phyloP scores from a whole-genome alignment of 2,329 filamentous ascomycete species.

The Gnomoniopsis sp. region DNA sequence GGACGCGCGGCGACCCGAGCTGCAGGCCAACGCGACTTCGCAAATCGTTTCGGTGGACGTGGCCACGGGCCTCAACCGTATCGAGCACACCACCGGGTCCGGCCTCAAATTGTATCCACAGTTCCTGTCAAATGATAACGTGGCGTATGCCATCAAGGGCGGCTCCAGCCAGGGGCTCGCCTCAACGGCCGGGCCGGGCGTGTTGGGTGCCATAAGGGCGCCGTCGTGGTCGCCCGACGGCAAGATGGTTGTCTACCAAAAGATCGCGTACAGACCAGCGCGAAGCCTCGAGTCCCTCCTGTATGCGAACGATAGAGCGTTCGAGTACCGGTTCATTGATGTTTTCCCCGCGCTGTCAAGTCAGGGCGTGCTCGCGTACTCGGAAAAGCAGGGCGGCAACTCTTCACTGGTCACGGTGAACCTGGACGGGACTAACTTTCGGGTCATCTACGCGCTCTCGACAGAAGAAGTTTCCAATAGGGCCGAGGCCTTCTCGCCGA shows the following conservation, averaged over 20 bases:
- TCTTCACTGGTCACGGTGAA: conserved; percentile 32
- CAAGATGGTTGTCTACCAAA: conserved; percentile 22
- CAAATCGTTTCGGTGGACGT: conserved; percentile 36
- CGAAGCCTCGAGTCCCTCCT: conserved; percentile 17
- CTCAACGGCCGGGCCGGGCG: conserved; percentile 20
- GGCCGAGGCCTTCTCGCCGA: neutral
- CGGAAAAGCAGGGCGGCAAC: conserved; percentile 37
- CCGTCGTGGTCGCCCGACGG: conserved; percentile 33
- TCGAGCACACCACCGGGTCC: conserved; percentile 25
- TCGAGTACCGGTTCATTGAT: conserved; percentile 40
- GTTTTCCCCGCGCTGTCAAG: conserved; percentile 33
- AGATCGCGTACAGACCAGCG: conserved; percentile 20
- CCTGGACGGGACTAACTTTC: conserved; percentile 23
- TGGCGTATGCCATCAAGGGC: conserved; percentile 27
- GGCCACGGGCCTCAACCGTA: conserved; percentile 31
- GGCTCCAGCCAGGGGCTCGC: conserved; percentile 19
- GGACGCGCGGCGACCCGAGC: conserved; percentile 28
- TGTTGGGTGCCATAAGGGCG: neutral
- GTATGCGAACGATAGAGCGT: conserved; percentile 35
- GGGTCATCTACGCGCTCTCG: neutral
- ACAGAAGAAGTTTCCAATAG: neutral
- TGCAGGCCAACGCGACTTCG: conserved; percentile 23
- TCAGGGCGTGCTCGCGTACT: conserved; percentile 27
- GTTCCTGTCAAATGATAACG: conserved; percentile 13
- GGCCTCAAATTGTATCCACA: conserved; percentile 28